A percentile compares a stretch with the other conserved stretches of the same genome.
phyloP scores from a whole-genome alignment of 73 alveolate species.

The Tetrahymena borealis region DNA sequence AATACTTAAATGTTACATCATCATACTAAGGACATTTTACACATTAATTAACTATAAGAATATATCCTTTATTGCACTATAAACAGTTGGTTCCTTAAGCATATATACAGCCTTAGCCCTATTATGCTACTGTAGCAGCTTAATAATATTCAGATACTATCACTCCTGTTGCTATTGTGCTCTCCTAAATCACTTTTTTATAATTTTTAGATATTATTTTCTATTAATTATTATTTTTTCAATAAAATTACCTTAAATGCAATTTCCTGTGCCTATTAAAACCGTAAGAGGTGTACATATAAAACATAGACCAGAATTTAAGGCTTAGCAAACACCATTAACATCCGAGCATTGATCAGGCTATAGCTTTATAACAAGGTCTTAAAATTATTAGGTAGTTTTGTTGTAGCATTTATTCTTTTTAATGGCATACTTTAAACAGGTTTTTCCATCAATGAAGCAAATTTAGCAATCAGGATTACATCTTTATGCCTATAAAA shows the following conservation, averaged over 20 bases:
- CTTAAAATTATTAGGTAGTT: not conserved
- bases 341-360: not conserved
- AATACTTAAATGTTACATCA: not conserved
- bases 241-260: not conserved
- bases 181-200: not conserved
- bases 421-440: not conserved
- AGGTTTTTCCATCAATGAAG: not conserved
- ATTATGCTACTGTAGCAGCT: not conserved
- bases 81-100: not conserved
- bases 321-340: not conserved
- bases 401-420: not conserved
- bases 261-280: not conserved
- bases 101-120: not conserved
- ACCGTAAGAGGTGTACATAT: not conserved
- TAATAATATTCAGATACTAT: not conserved
- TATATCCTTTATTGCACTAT: not conserved
- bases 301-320: not conserved
- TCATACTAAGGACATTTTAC: not conserved
- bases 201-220: not conserved
- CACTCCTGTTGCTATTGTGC: not conserved
- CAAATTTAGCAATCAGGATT: not conserved
- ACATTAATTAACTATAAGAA: not conserved
- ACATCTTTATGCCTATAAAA: not conserved
- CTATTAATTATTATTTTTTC: not conserved
- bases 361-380: not conserved